Percentiles rank a stretch among this genome's conserved stretches.
These are phyloP conservation scores for Polyporus arcularius DNA, from an alignment of 768 basidiomycete species.

Conservation along the genomic window DNA sequence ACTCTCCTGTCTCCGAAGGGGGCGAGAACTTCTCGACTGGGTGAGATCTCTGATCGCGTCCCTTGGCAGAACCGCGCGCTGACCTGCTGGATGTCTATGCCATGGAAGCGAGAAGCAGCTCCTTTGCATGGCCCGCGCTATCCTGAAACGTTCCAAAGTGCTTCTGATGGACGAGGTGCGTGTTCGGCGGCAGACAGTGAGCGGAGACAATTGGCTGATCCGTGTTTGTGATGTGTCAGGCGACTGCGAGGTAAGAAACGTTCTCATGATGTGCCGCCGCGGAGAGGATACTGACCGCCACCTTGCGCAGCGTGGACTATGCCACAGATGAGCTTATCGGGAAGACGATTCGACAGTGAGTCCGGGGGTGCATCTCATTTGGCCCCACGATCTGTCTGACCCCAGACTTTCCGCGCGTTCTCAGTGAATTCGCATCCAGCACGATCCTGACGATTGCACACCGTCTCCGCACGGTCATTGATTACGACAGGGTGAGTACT, in stretches of 20 bases:
- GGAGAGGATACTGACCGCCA: conserved; percentile 1
- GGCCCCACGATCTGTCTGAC: conserved; percentile 2
- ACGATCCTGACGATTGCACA: conserved; percentile 87
- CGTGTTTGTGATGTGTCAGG: conserved; percentile 38
- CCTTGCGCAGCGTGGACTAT: conserved; percentile 62
- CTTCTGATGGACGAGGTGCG: conserved; percentile 84
- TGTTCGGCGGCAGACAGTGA: conserved; percentile 2
- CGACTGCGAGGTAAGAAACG: conserved; percentile 58
- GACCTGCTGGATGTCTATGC: neutral
- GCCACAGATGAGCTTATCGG: conserved; percentile 88
- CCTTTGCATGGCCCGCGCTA: conserved; percentile 88
- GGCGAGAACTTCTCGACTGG: conserved; percentile 91
- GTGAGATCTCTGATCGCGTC: conserved; percentile 37
- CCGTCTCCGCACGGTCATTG: conserved; percentile 75
- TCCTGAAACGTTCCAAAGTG: conserved; percentile 74
- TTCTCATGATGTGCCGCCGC: conserved; percentile 3
- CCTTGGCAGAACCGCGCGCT: conserved; percentile 2
- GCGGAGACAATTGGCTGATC: neutral
- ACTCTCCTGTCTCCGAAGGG: conserved; percentile 75
- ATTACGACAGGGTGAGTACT: conserved; percentile 79
- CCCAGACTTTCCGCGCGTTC: neutral
- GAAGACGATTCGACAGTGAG: conserved; percentile 78
- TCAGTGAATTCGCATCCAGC: conserved; percentile 74
- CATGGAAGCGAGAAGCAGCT: conserved; percentile 70
- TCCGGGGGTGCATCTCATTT: conserved; percentile 41